Evolutionary conservation across 768 basidiomycete genomes (phyloP).

Genomic region (Pluteus cervinus): DNA sequence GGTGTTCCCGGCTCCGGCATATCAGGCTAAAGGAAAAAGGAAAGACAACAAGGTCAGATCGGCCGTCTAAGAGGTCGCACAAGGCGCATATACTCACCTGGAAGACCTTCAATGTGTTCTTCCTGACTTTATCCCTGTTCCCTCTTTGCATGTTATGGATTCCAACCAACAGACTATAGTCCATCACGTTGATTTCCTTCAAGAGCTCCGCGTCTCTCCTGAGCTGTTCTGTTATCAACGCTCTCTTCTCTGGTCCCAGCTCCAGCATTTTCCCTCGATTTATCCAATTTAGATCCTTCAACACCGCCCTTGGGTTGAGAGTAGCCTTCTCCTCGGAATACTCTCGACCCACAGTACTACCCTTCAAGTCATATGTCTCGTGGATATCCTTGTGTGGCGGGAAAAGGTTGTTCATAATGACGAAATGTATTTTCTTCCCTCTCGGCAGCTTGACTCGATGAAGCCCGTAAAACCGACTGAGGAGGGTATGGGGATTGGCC

Average conservation of each 20-base stretch:
- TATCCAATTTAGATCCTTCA: slow-evolving; percentile 98
- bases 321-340: slow-evolving; percentile 82
- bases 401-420: slow-evolving; percentile 99
- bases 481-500: slow-evolving; percentile 86
- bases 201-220: slow-evolving; percentile 83
- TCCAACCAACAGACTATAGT: slow-evolving; percentile 91
- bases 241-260: slow-evolving; percentile 94
- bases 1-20: slow-evolving; percentile 53
- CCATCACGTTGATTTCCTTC: slow-evolving; percentile 85
- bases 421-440: slow-evolving; percentile 96
- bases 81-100: slow-evolving; percentile 78
- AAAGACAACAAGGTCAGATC: slow-evolving; percentile 1
- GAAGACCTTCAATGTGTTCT: slow-evolving; percentile 89
- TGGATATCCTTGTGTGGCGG: slow-evolving; percentile 96
- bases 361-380: slow-evolving; percentile 97
- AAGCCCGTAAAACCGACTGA: slow-evolving; percentile 94
- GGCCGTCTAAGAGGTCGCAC: no score
- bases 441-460: slow-evolving; percentile 95
- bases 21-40: slow-evolving; percentile 46
- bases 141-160: slow-evolving; percentile 90
- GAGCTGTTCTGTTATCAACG: slow-evolving; percentile 86
- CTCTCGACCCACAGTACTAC: slow-evolving; percentile 83
- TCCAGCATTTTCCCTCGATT: slow-evolving; percentile 70
- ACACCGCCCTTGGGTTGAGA: slow-evolving; percentile 77
- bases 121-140: slow-evolving; percentile 86